Conservation (phyloP, 2,329 filamentous ascomycete species). For the Cladophialophora chaetospira region DNA sequence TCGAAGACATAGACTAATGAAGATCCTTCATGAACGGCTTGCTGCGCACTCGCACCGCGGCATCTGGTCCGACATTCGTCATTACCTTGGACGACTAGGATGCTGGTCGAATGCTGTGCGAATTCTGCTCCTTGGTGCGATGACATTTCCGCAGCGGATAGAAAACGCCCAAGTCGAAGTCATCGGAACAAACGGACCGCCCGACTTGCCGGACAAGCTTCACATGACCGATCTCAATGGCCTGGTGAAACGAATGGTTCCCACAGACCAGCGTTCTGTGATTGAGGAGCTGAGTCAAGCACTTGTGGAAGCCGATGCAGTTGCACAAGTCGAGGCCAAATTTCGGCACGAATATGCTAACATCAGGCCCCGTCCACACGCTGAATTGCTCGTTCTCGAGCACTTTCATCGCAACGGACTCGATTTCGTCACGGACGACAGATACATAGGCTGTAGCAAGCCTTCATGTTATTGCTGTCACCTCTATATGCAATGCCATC, state of each 20-base stretch:
- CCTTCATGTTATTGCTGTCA: conserved; percentile 54
- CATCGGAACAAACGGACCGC: background rate
- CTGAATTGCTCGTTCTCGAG: conserved; percentile 53
- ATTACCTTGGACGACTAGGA: conserved; percentile 52
- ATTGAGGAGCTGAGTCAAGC: conserved; percentile 6
- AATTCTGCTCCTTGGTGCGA: conserved; percentile 42
- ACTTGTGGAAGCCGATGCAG: conserved; percentile 1
- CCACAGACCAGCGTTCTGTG: background rate
- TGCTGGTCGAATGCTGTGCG: conserved; percentile 45
- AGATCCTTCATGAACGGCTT: conserved; percentile 9
- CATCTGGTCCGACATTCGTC: conserved; percentile 34
- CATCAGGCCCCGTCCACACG: conserved; percentile 43
- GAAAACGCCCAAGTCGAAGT: conserved; percentile 12
- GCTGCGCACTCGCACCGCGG: conserved; percentile 1
- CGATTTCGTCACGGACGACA: conserved; percentile 44
- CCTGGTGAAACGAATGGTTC: conserved; percentile 9
- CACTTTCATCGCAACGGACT: conserved; percentile 44
- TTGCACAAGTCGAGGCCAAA: background rate
- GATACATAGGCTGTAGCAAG: conserved; percentile 56
- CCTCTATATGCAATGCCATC: conserved; percentile 37
- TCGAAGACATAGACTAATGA: conserved; percentile 9
- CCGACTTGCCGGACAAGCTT: conserved; percentile 3
- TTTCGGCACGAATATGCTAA: conserved; percentile 13
- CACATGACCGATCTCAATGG: background rate
- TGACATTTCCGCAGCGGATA: conserved; percentile 39